A percentile compares a stretch with the other conserved stretches of the same genome.
These are phyloP conservation scores for Collybia mongolica DNA, from an alignment of 768 basidiomycete genomes.

Conservation along the genomic window DNA sequence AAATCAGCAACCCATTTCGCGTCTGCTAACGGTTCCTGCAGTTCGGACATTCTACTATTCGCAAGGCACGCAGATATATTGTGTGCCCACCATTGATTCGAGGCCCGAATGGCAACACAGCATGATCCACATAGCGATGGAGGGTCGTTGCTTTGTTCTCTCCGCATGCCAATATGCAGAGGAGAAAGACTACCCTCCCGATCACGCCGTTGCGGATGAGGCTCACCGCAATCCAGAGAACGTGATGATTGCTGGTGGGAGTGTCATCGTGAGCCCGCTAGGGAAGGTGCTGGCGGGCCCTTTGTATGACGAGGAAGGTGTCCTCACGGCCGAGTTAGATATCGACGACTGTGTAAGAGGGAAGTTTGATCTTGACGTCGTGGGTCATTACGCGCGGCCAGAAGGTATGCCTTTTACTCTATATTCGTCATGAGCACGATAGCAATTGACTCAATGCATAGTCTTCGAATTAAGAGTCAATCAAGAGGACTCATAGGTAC, in stretches of 20 bases:
- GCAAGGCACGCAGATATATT: slow-evolving; percentile 58
- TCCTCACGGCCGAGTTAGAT: slow-evolving; percentile 58
- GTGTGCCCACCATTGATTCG: slow-evolving; percentile 65
- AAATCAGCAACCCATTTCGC: neutral
- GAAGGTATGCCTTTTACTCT: slow-evolving; percentile 39
- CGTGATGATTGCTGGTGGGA: slow-evolving; percentile 61
- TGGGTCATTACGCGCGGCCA: slow-evolving; percentile 60
- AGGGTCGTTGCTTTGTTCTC: slow-evolving; percentile 70
- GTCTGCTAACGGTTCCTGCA: slow-evolving; percentile 15
- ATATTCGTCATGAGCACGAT: no score
- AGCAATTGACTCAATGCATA: no score
- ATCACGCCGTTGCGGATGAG: slow-evolving; percentile 40
- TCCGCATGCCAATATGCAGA: slow-evolving; percentile 60
- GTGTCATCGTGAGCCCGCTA: slow-evolving; percentile 56
- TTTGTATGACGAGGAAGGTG: slow-evolving; percentile 46
- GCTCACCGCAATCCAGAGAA: slow-evolving; percentile 39
- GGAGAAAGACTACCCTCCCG: slow-evolving; percentile 50
- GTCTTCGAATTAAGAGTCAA: no score
- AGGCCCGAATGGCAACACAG: slow-evolving; percentile 54
- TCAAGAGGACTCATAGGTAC: no score
- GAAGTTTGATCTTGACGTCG: slow-evolving; percentile 62
- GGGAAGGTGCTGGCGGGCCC: slow-evolving; percentile 63
- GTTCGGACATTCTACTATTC: slow-evolving; percentile 62
- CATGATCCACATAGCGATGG: slow-evolving; percentile 63
- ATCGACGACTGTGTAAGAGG: slow-evolving; percentile 54